Base-by-base conservation (phyloP, 139 green algal genomes). In the Tetraselmis chui region DNA sequence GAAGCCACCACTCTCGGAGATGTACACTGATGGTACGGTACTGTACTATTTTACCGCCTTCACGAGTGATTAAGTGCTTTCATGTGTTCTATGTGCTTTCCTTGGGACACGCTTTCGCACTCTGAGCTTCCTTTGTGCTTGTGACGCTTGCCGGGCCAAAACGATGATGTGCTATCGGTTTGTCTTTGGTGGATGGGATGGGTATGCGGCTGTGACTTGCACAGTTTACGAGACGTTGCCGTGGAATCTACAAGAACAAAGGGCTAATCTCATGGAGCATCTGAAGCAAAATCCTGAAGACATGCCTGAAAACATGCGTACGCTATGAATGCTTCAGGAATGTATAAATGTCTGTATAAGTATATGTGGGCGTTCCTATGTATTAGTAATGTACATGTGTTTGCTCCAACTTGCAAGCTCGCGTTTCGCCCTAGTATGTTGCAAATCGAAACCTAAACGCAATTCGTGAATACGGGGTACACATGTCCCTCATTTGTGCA, bases 181-280 rank as follows among this genome's bases (percentile, higher is more conserved):
- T 5, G 18, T 67, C 11, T 67, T 5, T 18, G 45, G 45, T 67
- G 45, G n/a, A n/a, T n/a, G n/a, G n/a, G n/a, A n/a, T n/a, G n/a
- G n/a, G n/a, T n/a, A n/a, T n/a, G n/a, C n/a, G n/a, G n/a, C n/a
- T n/a, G n/a, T n/a, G n/a, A n/a, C n/a, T n/a, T n/a, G n/a, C n/a
- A 76, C 76, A 87, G 87, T 98, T 22, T 98, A 98, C 83, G 86
- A 83, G 0, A 32, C 83, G 23, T 77, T 94, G 89, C 94, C 94
- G 0, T 86, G 83, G 83, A 83, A 95, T 79, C 82, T 97, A 28
- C 29, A 87, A 75, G 86, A 91, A 76, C 93, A 97, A 86, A 75
- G 85, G 80, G 28, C 85, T 0, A 88, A 92, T 28, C 90, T 90
- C n/a, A 67, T 90, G n/a, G 80, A 78, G 0, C 74, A 90, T 32